Conservation (phyloP, 2,329 filamentous ascomycete genomes). For the Microsporum canis region DNA sequence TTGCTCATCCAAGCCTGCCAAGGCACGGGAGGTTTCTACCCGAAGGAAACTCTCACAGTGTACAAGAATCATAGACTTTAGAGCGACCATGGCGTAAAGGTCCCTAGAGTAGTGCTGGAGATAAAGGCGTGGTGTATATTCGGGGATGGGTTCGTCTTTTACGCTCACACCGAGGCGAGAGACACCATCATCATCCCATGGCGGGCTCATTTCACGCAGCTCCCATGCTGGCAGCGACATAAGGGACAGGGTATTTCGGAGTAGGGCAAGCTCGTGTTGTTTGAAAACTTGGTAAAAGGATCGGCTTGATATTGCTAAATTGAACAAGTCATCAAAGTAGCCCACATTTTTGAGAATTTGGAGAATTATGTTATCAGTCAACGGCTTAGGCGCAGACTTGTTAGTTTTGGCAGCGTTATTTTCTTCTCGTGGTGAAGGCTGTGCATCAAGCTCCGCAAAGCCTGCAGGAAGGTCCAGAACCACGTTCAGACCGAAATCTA, state of each 20-base stretch:
- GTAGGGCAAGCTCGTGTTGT: constrained; percentile 43
- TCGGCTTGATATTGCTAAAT: constrained; percentile 42
- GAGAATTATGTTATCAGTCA: constrained; percentile 42
- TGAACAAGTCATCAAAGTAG: constrained; percentile 45
- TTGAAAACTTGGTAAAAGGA: constrained; percentile 50
- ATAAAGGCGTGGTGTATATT: constrained; percentile 45
- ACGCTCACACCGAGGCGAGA: constrained; percentile 29
- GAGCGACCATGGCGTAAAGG: constrained; percentile 41
- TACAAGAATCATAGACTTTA: constrained; percentile 47
- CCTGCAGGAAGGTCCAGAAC: background rate
- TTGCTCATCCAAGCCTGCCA: constrained; percentile 37
- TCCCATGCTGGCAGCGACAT: constrained; percentile 51
- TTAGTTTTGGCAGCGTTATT: constrained; percentile 27
- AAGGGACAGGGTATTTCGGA: constrained; percentile 41
- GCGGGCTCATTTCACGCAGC: constrained; percentile 46
- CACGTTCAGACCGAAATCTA: background rate
- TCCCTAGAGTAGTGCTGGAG: constrained; percentile 43
- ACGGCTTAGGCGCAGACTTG: constrained; percentile 2
- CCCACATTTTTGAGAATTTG: constrained; percentile 41
- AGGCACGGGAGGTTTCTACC: constrained; percentile 43
- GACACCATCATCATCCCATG: constrained; percentile 35
- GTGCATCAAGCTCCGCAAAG: background rate
- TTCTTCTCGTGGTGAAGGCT: constrained; percentile 9
- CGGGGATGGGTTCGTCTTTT: constrained; percentile 35
- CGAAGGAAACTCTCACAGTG: constrained; percentile 47